Conservation (phyloP, 106 monocot genomes). For the Apostasia ramifera region DNA sequence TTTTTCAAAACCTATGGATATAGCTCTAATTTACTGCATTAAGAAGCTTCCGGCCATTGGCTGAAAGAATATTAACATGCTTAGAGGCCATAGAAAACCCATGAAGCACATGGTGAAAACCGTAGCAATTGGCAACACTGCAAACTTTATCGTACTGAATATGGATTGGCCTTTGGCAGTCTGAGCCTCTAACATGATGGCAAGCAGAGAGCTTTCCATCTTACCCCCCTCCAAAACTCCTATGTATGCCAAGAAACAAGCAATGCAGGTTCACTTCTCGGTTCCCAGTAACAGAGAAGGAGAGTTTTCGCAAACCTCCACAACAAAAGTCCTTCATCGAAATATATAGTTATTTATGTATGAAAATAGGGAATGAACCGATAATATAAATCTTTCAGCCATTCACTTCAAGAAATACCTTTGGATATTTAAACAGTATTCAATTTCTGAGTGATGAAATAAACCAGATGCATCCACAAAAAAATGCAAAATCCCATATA, state of each 20-base stretch:
- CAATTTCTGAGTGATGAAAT: too few relatives aligned
- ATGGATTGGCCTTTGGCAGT: slow-evolving; percentile 45
- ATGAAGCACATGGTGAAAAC: slow-evolving; percentile 80
- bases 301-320: too few relatives aligned
- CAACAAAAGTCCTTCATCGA: too few relatives aligned
- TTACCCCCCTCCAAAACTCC: neutral
- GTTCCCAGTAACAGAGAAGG: neutral
- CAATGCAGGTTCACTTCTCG: too few relatives aligned
- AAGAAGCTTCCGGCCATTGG: slow-evolving; percentile 76
- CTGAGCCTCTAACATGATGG: slow-evolving; percentile 23
- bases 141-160: slow-evolving; percentile 50
- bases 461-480: too few relatives aligned
- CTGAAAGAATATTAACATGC: slow-evolving; percentile 65
- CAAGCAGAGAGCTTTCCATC: slow-evolving; percentile 49
- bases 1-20: neutral
- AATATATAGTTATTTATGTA: too few relatives aligned
- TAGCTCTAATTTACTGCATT: slow-evolving; percentile 53
- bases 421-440: too few relatives aligned
- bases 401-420: too few relatives aligned
- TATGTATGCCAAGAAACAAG: neutral
- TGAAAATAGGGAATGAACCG: too few relatives aligned
- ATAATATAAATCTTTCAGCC: too few relatives aligned
- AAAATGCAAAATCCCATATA: too few relatives aligned
- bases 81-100: slow-evolving; percentile 96
- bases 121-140: slow-evolving; percentile 74